Evolutionary conservation across 2,329 filamentous ascomycete species (phyloP), one percentile per base, ranked within the genome.

Genomic region (Colletotrichum sp.): DNA sequence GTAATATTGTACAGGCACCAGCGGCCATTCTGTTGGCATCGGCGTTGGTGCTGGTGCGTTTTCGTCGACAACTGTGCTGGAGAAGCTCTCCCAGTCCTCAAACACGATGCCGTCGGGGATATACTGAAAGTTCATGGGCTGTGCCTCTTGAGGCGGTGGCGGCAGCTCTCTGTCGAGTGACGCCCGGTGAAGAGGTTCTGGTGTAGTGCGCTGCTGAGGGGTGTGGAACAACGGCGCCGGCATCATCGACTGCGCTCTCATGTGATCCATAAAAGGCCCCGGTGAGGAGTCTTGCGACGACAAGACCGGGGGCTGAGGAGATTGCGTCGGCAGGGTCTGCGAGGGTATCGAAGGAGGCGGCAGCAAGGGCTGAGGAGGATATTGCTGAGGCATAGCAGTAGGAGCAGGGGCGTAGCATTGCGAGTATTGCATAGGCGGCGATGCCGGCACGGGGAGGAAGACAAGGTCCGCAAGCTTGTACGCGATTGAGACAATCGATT

Each of bases 401-500:
- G 77, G 77, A 32, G 75, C 57, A 18, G 77, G 77, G 15, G 77
- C 60, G 52, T 76, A 78, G 30, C 68, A 77, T 57, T 77, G 77
- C 12, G 72, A 71, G 34, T 77, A 78, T 55, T 78, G 75, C 77
- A 78, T 78, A 7, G 77, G 77, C 4, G 77, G 77, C 32, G 77
- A 78, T 22, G 77, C 77, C 8, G 67, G 72, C 24, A 78, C 75
- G 22, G 70, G 73, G 3, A 78, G 67, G 32, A 86, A 84, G 65
- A 88, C 85, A 36, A 88, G 86, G 32, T 89, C 87, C 24, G 89
- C 90, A 72, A 91, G 84, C 34, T 91, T 89, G 79, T 92, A 92
- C 6, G 92, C 92, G 68, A 91, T 85, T 69, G 88, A 86, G 15
- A 92, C 90, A 60, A 93, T 87, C 78, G 87, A 88, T 76, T 90